A percentile compares a stretch with the other conserved stretches of the same genome.
Evolutionary conservation across 2,329 filamentous ascomycete species (phyloP).

Genomic region (Hypoxylon sp.): DNA sequence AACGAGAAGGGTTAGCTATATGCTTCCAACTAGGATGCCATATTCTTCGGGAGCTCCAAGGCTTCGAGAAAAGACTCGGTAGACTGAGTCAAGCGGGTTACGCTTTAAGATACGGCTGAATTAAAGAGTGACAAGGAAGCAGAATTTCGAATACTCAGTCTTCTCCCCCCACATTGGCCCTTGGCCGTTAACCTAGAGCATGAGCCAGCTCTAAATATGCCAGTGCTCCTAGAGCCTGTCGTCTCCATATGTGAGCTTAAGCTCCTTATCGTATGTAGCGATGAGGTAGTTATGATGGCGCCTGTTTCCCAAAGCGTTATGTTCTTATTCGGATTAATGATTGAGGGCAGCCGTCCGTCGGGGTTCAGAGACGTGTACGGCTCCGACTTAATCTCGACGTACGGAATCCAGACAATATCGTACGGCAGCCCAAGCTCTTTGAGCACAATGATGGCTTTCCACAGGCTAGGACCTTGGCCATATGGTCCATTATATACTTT

Average conservation of each 20-base stretch:
- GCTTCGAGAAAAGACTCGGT: background rate
- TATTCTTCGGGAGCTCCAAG: background rate
- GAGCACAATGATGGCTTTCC: conserved; percentile 51
- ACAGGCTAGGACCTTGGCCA: conserved; percentile 50
- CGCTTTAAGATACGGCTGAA: background rate
- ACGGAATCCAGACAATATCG: conserved; percentile 45
- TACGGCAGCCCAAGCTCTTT: conserved; percentile 53
- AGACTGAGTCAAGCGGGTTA: no score
- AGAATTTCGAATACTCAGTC: conserved; percentile 19
- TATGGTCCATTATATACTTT: conserved; percentile 41
- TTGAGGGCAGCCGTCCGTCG: conserved; percentile 55
- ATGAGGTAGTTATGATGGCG: conserved; percentile 65
- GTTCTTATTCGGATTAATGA: conserved; percentile 60
- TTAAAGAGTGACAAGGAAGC: background rate
- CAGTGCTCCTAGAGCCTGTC: conserved; percentile 55
- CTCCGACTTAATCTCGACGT: conserved; percentile 53
- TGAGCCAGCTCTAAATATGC: conserved; percentile 59
- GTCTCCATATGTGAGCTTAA: conserved; percentile 58
- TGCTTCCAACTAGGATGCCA: background rate
- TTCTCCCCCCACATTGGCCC: conserved; percentile 61
- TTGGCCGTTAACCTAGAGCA: conserved; percentile 61
- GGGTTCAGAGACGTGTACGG: conserved; percentile 54
- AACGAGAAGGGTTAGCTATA: conserved; percentile 3
- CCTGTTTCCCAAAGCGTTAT: conserved; percentile 65
- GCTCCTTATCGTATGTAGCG: conserved; percentile 61